A percentile compares a stretch with the other conserved stretches of the same genome.
These are phyloP conservation scores for Ophiosphaerella herpotricha DNA, from an alignment of 2,329 filamentous ascomycete species.

Conservation along the genomic window DNA sequence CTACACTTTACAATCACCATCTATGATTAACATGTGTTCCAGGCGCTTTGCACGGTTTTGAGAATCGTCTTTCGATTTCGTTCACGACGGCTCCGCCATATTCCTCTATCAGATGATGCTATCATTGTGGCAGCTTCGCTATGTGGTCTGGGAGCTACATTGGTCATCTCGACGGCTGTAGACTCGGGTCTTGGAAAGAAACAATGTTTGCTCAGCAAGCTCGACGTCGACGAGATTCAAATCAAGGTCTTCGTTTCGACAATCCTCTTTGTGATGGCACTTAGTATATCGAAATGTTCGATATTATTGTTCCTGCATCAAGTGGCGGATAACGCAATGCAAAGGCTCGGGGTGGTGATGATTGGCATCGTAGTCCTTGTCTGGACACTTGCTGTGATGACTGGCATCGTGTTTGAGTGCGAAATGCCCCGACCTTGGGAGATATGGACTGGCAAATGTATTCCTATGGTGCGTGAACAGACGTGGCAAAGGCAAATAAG, in stretches of 20 bases:
- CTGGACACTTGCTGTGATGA: slow-evolving; percentile 25
- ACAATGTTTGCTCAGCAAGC: slow-evolving; percentile 12
- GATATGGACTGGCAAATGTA: slow-evolving; percentile 26
- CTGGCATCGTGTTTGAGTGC: slow-evolving; percentile 29
- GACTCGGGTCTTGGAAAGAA: slow-evolving; percentile 24
- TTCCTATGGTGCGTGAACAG: slow-evolving; percentile 21
- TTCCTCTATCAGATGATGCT: slow-evolving; percentile 23
- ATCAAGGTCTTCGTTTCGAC: slow-evolving; percentile 28
- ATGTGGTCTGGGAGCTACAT: slow-evolving; percentile 27
- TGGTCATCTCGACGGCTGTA: slow-evolving; percentile 26
- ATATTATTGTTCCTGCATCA: slow-evolving; percentile 25
- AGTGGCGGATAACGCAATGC: slow-evolving; percentile 16
- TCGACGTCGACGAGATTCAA: slow-evolving; percentile 15
- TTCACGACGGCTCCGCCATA: slow-evolving; percentile 10
- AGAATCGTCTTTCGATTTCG: slow-evolving; percentile 23
- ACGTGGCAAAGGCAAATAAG: background rate
- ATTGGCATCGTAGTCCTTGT: slow-evolving; percentile 17
- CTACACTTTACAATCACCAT: background rate
- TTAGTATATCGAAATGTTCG: slow-evolving; percentile 31
- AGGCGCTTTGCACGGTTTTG: slow-evolving; percentile 24
- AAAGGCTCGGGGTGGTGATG: slow-evolving; percentile 13
- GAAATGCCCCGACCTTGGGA: slow-evolving; percentile 31
- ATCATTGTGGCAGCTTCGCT: slow-evolving; percentile 23
- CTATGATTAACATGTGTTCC: slow-evolving; percentile 4
- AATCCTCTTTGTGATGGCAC: slow-evolving; percentile 25